These are phyloP conservation scores for Crucihimalaya himalaica DNA, from an alignment of 345 rosid genomes.

Conservation along the genomic window DNA sequence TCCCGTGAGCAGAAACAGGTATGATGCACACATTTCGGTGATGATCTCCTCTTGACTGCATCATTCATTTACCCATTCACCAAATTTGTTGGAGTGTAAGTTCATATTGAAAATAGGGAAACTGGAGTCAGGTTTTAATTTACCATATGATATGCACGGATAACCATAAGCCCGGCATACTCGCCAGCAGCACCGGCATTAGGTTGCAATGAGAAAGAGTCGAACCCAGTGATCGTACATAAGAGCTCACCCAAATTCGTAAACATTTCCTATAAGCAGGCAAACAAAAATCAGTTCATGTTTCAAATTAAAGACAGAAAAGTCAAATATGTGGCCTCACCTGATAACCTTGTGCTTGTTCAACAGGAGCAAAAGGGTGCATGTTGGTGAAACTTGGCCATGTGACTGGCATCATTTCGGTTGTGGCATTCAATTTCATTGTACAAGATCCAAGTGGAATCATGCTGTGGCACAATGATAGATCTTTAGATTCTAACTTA, in stretches of 20 bases:
- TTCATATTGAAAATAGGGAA: neutral
- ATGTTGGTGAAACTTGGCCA: constrained; percentile 85
- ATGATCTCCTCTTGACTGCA: constrained; percentile 91
- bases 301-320: neutral
- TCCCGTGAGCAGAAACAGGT: constrained; percentile 98
- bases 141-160: constrained; percentile 95
- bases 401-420: constrained; percentile 98
- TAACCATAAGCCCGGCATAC: constrained; percentile 98
- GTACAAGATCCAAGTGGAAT: constrained; percentile 98
- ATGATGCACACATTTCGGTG: constrained; percentile 96
- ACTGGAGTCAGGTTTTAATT: constrained; percentile 28
- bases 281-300: constrained; percentile 28
- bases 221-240: constrained; percentile 91
- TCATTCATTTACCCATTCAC: constrained; percentile 18
- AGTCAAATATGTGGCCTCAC: constrained; percentile 39
- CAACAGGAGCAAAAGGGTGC: constrained; percentile 88
- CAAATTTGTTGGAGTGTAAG: neutral
- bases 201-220: constrained; percentile 98
- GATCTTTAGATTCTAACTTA: constrained; percentile 79
- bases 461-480: constrained; percentile 97
- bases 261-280: constrained; percentile 81
- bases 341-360: constrained; percentile 90
- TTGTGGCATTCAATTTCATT: constrained; percentile 94
- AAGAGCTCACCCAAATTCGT: constrained; percentile 70
- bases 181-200: constrained; percentile 99